Evolutionary conservation across 2,329 filamentous ascomycete species (phyloP), one percentile per base, ranked within the genome.

Genomic region (Colletotrichum sp.): DNA sequence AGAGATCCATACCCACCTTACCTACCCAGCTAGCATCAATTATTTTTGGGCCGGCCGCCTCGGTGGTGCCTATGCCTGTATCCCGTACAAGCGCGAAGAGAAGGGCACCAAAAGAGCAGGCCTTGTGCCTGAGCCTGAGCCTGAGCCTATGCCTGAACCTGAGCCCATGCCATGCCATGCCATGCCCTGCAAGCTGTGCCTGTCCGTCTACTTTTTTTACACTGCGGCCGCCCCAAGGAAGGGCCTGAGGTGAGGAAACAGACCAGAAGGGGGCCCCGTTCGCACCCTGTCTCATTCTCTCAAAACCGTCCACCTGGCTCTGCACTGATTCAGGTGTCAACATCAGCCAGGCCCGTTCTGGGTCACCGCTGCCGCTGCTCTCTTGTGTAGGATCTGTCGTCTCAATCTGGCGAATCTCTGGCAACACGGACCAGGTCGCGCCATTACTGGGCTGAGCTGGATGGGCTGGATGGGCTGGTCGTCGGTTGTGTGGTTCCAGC

Each of bases 381-480:
- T 22, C n/a, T n/a, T 13, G n/a, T 49, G 44, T 52, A 25, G 59
- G 36, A 73, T 67, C 73, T 63, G 73, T 32, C 73, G 62, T 77
- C 76, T 78, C 76, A 65, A 71, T 72, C 72, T 76, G 16, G 77
- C 44, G 72, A 74, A 36, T 77, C 80, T 79, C 68, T 65, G 44
- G n/a, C 76, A 49, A 75, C 71, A 76, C 71, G 82, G 82, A 79
- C 80, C 80, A 79, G 79, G 78, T 69, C 77, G 77, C 78, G 79
- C 81, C 82, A 81, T 80, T 52, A 52, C 44, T 22, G 44, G 44
- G 39, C 55, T 71, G 72, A 61, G 49, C 79, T 79, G 65, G 29
- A 27, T 68, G 72, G 69, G 39, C 79, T 79, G 67, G 65, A 77
- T 80, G 78, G 80, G 80, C 80, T 86, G 82, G 83, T 36, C n/a